phyloP scores from a whole-genome alignment of 306 rosid species.

The Cajanus cajan region DNA sequence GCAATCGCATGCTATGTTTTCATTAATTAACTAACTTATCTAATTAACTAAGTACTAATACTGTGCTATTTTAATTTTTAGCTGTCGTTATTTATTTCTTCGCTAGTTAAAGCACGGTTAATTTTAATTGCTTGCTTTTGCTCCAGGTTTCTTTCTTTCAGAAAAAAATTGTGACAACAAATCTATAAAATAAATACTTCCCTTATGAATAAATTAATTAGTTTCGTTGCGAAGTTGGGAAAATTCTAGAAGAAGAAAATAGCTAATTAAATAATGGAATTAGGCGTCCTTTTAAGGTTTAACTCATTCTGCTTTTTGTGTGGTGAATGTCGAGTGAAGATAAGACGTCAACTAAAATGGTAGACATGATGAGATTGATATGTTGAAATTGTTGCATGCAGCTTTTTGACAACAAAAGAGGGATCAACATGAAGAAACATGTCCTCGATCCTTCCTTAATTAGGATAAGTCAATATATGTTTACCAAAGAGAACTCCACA shows the following conservation, averaged over 20 bases:
- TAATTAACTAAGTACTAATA: too few species aligned
- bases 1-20: neutral
- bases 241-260: neutral
- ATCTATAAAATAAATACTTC: neutral
- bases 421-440: neutral
- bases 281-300: neutral
- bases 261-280: neutral
- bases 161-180: neutral
- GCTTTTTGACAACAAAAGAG: conserved; percentile 18
- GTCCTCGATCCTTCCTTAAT: conserved; percentile 18
- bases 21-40: neutral
- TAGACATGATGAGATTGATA: conserved; percentile 5
- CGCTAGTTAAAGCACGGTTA: neutral
- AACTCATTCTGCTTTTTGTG: neutral
- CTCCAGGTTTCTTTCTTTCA: neutral
- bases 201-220: neutral
- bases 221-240: neutral
- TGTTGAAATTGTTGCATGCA: conserved; percentile 6
- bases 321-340: conserved; percentile 17
- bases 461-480: neutral
- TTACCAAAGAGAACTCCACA: neutral
- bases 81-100: neutral
- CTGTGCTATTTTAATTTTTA: neutral
- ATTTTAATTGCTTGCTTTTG: conserved; percentile 18
- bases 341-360: conserved; percentile 27